phyloP scores from a whole-genome alignment of 768 basidiomycete species.

The Filobasidium wieringae region DNA sequence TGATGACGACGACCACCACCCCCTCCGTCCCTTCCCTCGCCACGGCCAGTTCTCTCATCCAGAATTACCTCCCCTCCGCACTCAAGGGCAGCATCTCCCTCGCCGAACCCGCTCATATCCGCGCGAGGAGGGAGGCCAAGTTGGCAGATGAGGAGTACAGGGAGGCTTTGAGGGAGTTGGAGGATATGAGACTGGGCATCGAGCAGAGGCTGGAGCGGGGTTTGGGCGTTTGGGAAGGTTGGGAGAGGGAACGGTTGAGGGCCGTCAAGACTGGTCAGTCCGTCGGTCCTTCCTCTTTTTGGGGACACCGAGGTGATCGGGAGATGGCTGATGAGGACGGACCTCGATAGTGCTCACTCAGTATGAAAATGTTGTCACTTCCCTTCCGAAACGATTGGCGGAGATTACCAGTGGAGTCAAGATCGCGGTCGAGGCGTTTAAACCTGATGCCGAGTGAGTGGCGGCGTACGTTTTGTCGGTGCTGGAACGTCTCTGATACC shows the following conservation, averaged over 20 bases:
- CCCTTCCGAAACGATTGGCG: slow-evolving; percentile 57
- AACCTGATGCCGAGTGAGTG: slow-evolving; percentile 64
- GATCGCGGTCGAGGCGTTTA: slow-evolving; percentile 67
- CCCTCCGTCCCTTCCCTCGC: neutral
- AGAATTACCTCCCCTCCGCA: slow-evolving; percentile 20
- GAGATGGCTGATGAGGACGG: neutral
- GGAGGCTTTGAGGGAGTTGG: slow-evolving; percentile 65
- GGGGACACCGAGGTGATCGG: neutral
- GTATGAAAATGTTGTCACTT: slow-evolving; percentile 68
- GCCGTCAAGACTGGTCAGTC: slow-evolving; percentile 67
- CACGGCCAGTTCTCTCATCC: slow-evolving; percentile 6
- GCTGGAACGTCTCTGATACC: neutral
- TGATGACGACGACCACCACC: neutral
- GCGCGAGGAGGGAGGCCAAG: slow-evolving; percentile 64
- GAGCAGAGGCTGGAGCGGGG: slow-evolving; percentile 79
- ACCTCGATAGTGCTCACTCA: slow-evolving; percentile 60
- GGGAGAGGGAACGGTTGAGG: slow-evolving; percentile 71
- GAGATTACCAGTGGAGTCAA: slow-evolving; percentile 57
- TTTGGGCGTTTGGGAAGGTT: slow-evolving; percentile 64
- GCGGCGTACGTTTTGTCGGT: neutral
- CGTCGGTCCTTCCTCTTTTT: neutral
- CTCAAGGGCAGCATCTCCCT: slow-evolving; percentile 16
- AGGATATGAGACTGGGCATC: slow-evolving; percentile 68
- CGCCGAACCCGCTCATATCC: slow-evolving; percentile 58
- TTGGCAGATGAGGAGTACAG: slow-evolving; percentile 70